Conservation (phyloP, 768 basidiomycete species). For the Rhizopogon vulgaris region DNA sequence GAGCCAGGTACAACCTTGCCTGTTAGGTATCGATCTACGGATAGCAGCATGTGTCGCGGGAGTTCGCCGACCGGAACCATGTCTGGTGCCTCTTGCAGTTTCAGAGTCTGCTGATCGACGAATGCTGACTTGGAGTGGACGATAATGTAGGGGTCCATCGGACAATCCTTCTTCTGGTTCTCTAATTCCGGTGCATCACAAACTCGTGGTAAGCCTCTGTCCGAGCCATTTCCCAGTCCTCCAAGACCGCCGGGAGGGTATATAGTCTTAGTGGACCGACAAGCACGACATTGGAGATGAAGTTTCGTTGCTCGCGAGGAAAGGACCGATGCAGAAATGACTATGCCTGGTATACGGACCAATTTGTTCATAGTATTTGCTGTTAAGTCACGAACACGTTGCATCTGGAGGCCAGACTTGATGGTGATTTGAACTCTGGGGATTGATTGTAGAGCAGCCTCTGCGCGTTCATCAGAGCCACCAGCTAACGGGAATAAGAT, state of each 20-base stretch:
- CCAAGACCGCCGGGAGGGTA: constrained; percentile 76
- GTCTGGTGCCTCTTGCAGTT: constrained; percentile 97
- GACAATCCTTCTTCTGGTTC: constrained; percentile 91
- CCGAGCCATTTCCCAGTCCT: constrained; percentile 81
- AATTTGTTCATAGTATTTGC: constrained; percentile 94
- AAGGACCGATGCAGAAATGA: constrained; percentile 92
- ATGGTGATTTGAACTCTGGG: constrained; percentile 84
- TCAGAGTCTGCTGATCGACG: constrained; percentile 93
- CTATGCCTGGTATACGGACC: constrained; percentile 95
- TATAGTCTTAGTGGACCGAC: constrained; percentile 73
- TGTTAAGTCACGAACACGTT: constrained; percentile 89
- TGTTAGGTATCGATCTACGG: constrained; percentile 85
- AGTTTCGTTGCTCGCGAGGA: constrained; percentile 91
- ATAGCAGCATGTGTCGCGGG: constrained; percentile 90
- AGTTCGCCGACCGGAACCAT: constrained; percentile 99
- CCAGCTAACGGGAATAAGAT: constrained; percentile 79
- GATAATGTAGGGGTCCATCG: constrained; percentile 92
- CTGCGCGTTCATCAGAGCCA: constrained; percentile 36
- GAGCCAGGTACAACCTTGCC: constrained; percentile 94
- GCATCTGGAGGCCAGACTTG: constrained; percentile 85
- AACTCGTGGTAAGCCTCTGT: constrained; percentile 76
- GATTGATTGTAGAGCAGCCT: constrained; percentile 42
- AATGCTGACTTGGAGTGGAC: constrained; percentile 92
- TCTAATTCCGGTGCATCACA: constrained; percentile 79
- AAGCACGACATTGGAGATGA: constrained; percentile 88